Evolutionary conservation across 192 early-diverging fungal species (phyloP).

Genomic region (Coemansia sp.): DNA sequence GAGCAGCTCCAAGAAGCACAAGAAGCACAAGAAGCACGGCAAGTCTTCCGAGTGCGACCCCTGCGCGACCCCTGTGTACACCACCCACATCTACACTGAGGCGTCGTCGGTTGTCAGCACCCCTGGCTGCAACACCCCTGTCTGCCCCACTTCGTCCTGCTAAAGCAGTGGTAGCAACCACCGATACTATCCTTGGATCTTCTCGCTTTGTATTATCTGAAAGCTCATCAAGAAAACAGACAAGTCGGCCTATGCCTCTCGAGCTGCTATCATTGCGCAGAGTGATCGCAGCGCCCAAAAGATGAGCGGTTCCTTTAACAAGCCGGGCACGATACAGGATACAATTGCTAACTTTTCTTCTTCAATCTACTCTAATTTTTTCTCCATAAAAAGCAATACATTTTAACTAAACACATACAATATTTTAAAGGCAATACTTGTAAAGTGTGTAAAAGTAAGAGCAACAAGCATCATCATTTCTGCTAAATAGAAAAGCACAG

Average conservation of each 20-base stretch:
- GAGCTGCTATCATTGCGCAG: slow-evolving; percentile 20
- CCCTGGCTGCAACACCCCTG: slow-evolving; percentile 28
- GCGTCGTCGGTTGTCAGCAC: slow-evolving; percentile 47
- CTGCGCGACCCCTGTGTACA: slow-evolving; percentile 34
- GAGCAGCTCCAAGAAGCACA: slow-evolving; percentile 18
- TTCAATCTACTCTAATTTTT: background rate
- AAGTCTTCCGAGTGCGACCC: slow-evolving; percentile 20
- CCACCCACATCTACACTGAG: slow-evolving; percentile 55
- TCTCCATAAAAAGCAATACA: background rate
- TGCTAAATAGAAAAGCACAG: background rate
- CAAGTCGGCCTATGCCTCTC: background rate
- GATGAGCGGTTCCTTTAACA: background rate
- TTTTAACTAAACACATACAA: too few relatives aligned
- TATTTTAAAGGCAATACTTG: background rate
- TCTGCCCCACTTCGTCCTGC: slow-evolving; percentile 36
- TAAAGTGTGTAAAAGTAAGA: background rate
- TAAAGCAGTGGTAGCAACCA: slow-evolving; percentile 8
- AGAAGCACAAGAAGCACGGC: slow-evolving; percentile 28
- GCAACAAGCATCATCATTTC: background rate
- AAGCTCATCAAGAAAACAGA: background rate
- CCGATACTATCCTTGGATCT: background rate
- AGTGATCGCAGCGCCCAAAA: slow-evolving; percentile 5
- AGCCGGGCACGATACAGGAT: background rate
- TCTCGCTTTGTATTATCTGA: background rate
- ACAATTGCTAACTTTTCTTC: background rate